Percentiles rank a stretch among this genome's conserved stretches.
phyloP scores from a whole-genome alignment of 257 asterid species.

The Gentiana straminea region DNA sequence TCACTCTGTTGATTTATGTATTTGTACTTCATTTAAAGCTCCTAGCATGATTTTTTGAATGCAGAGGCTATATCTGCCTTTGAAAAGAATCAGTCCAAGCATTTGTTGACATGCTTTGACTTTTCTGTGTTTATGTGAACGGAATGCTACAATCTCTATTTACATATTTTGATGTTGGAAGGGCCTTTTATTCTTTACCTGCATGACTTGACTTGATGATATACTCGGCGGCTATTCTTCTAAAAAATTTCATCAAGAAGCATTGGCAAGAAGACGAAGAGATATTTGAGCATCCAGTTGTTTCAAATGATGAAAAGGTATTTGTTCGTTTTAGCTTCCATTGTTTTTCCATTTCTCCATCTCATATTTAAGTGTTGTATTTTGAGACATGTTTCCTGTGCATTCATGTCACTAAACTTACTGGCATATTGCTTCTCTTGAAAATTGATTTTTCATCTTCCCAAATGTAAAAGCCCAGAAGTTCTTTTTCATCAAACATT shows the following conservation, averaged over 20 bases:
- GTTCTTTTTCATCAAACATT: not conserved
- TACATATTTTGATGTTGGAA: not conserved
- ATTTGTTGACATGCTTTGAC: too few relatives aligned
- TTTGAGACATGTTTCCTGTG: not conserved
- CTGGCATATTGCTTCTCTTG: not conserved
- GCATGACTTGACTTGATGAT: conserved; percentile 41
- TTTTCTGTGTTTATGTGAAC: too few relatives aligned
- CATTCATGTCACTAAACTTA: not conserved
- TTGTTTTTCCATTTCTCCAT: conserved; percentile 2
- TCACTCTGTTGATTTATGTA: conserved; percentile 8
- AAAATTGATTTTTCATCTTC: not conserved
- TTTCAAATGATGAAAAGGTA: conserved; percentile 73
- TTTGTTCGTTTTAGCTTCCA: conserved; percentile 1
- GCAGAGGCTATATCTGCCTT: too few relatives aligned
- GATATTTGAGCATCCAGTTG: conserved; percentile 84
- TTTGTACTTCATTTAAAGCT: too few relatives aligned
- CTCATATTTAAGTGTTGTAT: not conserved
- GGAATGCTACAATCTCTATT: too few relatives aligned
- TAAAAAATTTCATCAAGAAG: conserved; percentile 78
- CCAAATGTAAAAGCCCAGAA: not conserved
- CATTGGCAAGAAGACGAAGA: conserved; percentile 85
- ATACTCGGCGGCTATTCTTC: conserved; percentile 89
- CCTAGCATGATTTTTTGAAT: too few relatives aligned
- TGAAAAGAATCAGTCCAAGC: too few relatives aligned
- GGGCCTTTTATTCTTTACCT: conserved; percentile 8